Percentiles rank a stretch among this genome's conserved stretches.
These are phyloP conservation scores for Leishmania guyanensis DNA, from an alignment of 208 protist genomes.

Conservation along the genomic window DNA sequence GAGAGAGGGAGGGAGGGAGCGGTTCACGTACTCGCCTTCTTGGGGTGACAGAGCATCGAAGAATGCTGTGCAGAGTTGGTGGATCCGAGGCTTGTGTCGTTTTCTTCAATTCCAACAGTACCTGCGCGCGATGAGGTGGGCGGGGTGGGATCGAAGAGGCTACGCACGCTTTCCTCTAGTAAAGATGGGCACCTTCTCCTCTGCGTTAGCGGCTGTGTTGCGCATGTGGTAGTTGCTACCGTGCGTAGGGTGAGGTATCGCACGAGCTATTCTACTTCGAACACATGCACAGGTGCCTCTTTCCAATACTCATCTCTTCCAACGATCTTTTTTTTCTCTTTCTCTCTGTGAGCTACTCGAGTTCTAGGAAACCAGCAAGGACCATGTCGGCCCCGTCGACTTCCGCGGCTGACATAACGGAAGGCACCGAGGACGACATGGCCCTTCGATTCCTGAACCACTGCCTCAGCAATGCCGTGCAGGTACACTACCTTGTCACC, in stretches of 20 bases:
- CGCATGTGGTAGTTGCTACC: not conserved
- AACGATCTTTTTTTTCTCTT: not conserved
- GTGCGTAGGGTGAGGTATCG: not conserved
- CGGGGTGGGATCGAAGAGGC: not conserved
- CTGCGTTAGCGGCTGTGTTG: not conserved
- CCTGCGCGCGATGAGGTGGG: not conserved
- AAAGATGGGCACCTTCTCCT: not conserved
- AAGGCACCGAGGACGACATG: conserved; percentile 1
- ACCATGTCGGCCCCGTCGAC: not conserved
- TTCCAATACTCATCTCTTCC: not conserved
- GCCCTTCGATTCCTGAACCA: conserved; percentile 60
- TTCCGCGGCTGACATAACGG: not conserved
- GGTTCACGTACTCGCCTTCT: not conserved
- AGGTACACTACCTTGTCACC: conserved; percentile 65
- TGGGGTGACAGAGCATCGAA: not conserved
- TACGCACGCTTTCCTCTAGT: not conserved
- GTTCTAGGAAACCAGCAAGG: not conserved
- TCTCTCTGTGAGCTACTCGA: not conserved
- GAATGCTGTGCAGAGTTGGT: not conserved
- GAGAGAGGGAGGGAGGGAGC: not conserved
- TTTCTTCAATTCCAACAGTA: not conserved
- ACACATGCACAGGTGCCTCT: not conserved
- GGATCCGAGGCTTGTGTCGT: not conserved
- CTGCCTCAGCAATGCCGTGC: conserved; percentile 48
- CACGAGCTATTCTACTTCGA: not conserved